Conservation (phyloP, 129 eudicot species). For the Smallanthus sonchifolius region DNA sequence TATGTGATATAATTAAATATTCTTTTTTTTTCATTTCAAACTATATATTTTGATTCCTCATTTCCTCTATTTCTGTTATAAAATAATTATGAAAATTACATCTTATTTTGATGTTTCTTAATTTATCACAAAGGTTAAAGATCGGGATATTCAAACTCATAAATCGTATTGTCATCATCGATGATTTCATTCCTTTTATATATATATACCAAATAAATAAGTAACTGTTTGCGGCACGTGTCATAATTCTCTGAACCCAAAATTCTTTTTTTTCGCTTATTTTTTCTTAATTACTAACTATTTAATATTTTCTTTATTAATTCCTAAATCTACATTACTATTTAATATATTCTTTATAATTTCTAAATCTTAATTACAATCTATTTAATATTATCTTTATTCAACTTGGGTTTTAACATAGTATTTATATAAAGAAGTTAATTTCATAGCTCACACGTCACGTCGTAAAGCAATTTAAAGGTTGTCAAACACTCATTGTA, state of each 20-base stretch:
- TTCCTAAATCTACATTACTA: no score
- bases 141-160: not conserved
- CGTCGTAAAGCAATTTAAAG: not conserved
- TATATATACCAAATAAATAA: no score
- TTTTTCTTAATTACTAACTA: no score
- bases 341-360: no score
- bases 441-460: not conserved
- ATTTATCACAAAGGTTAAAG: constrained; percentile 17
- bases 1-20: constrained; percentile 15
- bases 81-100: not conserved
- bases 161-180: constrained; percentile 2
- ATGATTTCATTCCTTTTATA: not conserved
- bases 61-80: not conserved
- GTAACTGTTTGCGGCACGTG: no score
- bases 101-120: not conserved
- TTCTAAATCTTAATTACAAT: no score
- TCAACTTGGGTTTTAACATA: no score
- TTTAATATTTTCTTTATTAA: no score
- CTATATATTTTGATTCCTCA: not conserved
- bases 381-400: no score
- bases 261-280: no score
- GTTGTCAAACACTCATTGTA: not conserved
- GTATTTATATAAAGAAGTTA: no score
- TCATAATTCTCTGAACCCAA: no score
- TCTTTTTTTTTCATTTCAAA: not conserved